These are phyloP conservation scores for Picochlorum sp. DNA, from an alignment of 139 green algal species.

Conservation along the genomic window DNA sequence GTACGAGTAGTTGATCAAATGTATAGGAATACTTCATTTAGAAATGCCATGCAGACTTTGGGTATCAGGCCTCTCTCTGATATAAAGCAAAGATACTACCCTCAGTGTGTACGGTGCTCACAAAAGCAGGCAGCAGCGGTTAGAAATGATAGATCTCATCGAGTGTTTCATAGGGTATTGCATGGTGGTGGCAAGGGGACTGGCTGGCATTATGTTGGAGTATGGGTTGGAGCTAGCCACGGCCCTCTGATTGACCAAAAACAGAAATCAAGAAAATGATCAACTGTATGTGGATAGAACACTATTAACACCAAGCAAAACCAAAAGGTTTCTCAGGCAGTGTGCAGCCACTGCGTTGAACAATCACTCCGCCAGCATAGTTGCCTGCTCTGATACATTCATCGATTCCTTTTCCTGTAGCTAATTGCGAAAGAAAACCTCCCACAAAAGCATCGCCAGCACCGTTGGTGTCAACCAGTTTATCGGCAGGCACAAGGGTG, in stretches of 20 bases:
- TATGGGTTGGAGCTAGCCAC: conserved; percentile 45
- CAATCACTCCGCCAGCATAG: conserved; percentile 88
- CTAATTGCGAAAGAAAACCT: conserved; percentile 94
- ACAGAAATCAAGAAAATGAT: not conserved
- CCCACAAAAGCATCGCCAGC: conserved; percentile 93
- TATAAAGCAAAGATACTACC: conserved; percentile 26
- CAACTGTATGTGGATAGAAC: not conserved
- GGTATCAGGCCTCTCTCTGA: conserved; percentile 14
- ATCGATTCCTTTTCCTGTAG: conserved; percentile 64
- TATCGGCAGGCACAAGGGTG: conserved; percentile 60
- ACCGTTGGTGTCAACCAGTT: conserved; percentile 98
- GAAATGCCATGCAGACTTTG: conserved; percentile 2
- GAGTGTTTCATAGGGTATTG: conserved; percentile 49
- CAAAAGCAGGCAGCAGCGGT: conserved; percentile 46
- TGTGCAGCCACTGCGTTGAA: conserved; percentile 84
- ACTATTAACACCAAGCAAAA: conserved; percentile 23
- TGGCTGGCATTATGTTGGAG: conserved; percentile 41
- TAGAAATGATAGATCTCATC: conserved; percentile 21
- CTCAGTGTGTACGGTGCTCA: conserved; percentile 52
- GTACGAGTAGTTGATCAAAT: not conserved
- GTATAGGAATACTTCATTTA: not conserved
- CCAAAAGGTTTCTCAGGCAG: conserved; percentile 56
- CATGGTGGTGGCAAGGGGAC: conserved; percentile 18
- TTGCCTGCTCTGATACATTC: conserved; percentile 82
- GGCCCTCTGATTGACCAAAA: not conserved